phyloP scores from a whole-genome alignment of 2,329 filamentous ascomycete species.

The Neurospora sp. region DNA sequence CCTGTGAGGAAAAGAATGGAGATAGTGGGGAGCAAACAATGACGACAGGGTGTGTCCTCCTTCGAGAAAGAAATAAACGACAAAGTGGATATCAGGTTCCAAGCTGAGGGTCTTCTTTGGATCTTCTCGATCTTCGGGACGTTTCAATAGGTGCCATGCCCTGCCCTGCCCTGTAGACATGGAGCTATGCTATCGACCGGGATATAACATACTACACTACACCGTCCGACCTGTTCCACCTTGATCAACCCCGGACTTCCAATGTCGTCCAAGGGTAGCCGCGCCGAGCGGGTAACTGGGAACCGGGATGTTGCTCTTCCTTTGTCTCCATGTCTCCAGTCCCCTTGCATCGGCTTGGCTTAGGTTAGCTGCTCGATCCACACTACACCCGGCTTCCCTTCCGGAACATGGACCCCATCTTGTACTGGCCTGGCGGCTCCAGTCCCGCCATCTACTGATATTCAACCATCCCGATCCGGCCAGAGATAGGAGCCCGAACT shows the following conservation, averaged over 20 bases:
- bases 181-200: not conserved
- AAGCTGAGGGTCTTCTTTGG: not conserved
- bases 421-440: not conserved
- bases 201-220: not conserved
- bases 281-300: not conserved
- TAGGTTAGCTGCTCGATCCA: not conserved
- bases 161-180: not conserved
- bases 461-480: not conserved
- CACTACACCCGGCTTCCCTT: not conserved
- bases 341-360: not conserved
- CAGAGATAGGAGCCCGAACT: not conserved
- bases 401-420: not conserved
- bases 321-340: not conserved
- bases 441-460: not conserved
- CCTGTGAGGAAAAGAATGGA: not conserved
- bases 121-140: not conserved
- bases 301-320: not conserved
- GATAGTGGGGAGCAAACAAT: not conserved
- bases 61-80: not conserved
- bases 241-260: not conserved
- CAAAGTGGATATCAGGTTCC: not conserved
- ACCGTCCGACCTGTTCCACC: not conserved
- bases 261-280: not conserved
- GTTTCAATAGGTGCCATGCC: not conserved
- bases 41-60: not conserved